Evolutionary conservation across 2,329 filamentous ascomycete genomes (phyloP).

Genomic region (Fusarium decemcellulare): DNA sequence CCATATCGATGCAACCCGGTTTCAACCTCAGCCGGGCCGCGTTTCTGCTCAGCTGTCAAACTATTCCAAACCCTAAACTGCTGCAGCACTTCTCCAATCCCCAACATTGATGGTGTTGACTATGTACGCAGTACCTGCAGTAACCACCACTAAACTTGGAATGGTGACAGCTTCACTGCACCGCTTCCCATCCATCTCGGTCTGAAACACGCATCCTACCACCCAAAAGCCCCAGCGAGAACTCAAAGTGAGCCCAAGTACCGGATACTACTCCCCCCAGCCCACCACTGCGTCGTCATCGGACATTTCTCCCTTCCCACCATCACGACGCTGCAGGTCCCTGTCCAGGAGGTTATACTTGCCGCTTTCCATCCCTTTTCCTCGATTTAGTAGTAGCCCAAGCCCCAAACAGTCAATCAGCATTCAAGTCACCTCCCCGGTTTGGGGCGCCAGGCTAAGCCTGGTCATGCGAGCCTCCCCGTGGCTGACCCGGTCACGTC

Average conservation of each 20-base stretch:
- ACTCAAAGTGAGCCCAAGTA: constrained; percentile 18
- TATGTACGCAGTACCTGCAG: too few relatives aligned
- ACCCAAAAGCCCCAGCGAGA: neutral
- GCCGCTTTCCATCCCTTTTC: neutral
- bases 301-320: constrained; percentile 5
- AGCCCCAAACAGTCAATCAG: constrained; percentile 3
- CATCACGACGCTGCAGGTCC: neutral
- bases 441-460: constrained; percentile 18
- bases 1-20: neutral
- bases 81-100: neutral
- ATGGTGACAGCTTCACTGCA: constrained; percentile 18
- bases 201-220: constrained; percentile 5
- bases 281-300: constrained; percentile 22
- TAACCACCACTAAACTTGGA: neutral
- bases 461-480: constrained; percentile 23
- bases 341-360: constrained; percentile 1
- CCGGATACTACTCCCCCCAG: constrained; percentile 21
- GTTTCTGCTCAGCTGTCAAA: too few relatives aligned
- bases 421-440: neutral
- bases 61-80: too few relatives aligned
- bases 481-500: constrained; percentile 40
- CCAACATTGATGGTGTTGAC: neutral
- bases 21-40: neutral
- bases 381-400: constrained; percentile 1
- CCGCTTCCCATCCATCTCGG: constrained; percentile 20